These are phyloP conservation scores for Heimioporus sp. DNA, from an alignment of 768 basidiomycete species.

Conservation along the genomic window DNA sequence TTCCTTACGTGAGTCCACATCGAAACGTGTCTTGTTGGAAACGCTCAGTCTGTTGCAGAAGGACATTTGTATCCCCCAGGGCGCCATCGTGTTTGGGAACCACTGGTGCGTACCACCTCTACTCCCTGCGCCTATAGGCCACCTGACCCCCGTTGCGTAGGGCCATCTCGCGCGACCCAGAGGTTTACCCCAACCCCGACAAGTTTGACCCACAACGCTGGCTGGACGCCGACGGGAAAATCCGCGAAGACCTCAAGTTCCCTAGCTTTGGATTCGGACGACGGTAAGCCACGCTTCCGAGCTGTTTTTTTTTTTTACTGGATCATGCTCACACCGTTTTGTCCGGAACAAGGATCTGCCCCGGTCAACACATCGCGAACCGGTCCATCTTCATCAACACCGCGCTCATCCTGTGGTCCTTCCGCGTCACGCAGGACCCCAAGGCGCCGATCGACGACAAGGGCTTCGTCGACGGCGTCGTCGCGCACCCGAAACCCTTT, in stretches of 20 bases:
- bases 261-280: conserved; percentile 60
- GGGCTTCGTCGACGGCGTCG: conserved; percentile 62
- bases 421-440: conserved; percentile 52
- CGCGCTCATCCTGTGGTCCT: conserved; percentile 64
- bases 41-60: conserved; percentile 25
- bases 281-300: conserved; percentile 19
- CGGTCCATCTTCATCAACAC: conserved; percentile 67
- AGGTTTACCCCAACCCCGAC: conserved; percentile 58
- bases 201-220: conserved; percentile 58
- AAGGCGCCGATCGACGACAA: conserved; percentile 54
- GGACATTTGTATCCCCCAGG: conserved; percentile 34
- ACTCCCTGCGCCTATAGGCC: neutral
- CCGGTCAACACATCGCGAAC: conserved; percentile 58
- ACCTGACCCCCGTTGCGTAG: conserved; percentile 20
- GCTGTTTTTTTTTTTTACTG: neutral
- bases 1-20: conserved; percentile 50
- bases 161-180: conserved; percentile 58
- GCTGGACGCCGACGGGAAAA: conserved; percentile 36
- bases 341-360: conserved; percentile 51
- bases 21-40: neutral
- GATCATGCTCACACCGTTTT: neutral
- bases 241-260: conserved; percentile 52
- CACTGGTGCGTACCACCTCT: conserved; percentile 26
- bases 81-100: conserved; percentile 37
- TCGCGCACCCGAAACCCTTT: conserved; percentile 64